Evolutionary conservation across 2,329 filamentous ascomycete species (phyloP), one percentile per base, ranked within the genome.

Genomic region (Pseudogymnoascus destructans): DNA sequence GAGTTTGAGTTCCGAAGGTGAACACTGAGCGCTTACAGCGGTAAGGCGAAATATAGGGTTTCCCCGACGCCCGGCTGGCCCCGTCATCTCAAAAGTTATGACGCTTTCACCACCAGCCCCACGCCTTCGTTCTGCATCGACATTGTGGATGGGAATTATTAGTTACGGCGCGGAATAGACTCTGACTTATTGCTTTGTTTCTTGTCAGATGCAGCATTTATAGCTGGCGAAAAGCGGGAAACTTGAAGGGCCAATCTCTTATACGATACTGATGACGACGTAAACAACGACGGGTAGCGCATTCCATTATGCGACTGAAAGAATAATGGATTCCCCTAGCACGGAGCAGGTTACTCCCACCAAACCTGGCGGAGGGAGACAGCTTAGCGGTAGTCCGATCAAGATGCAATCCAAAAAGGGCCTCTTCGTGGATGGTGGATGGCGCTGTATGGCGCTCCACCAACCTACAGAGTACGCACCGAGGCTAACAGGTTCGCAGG

Each of bases 371-470:
- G 15, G 4, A 13, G 46, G 25, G 25, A 30, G 25, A 13, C 25
- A 7, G 25, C 19, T 30, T 2, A 52, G 46, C 30, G 17, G 46
- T 10, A 52, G 46, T 7, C 46, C 46, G 23, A 52, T 52, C 10
- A 52, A 52, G 25, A 52, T 52, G 46, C 46, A 13, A 23, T 52
- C 46, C 25, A 52, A 32, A 30, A 67, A 65, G 23, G 71, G 70
- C 8, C 59, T 66, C 25, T 70, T 70, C 46, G 61, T 62, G 33
- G 66, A 69, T 59, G 70, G 69, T 2, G 67, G 68, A 30, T 76
- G 73, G 74, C 66, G 71, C 52, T 77, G 74, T 63, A 59, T 35
- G 57, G 58, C 7, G 9, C 25, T 6, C 23, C 13, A n/a, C 3
- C 11, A n/a, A 19, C 21, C 17, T 9, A 49, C 13, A 23, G 23